Percentiles rank a stretch among this genome's conserved stretches.
These are phyloP conservation scores for Trichocomaceae sp. DNA, from an alignment of 2,329 filamentous ascomycete genomes.

Conservation along the genomic window DNA sequence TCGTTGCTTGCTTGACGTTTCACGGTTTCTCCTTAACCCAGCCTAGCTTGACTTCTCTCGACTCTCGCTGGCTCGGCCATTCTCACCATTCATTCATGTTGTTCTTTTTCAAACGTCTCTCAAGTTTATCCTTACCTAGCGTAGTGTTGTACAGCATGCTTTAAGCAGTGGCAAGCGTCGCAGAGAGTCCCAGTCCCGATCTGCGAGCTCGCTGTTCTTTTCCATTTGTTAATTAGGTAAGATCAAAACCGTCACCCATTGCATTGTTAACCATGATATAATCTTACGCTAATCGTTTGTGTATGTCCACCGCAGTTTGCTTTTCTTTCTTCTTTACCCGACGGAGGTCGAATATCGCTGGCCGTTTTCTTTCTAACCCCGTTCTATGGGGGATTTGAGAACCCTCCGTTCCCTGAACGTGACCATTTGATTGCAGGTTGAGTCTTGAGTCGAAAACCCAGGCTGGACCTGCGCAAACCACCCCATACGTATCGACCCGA, in stretches of 20 bases:
- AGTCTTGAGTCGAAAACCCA: slow-evolving; percentile 3
- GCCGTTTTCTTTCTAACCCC: slow-evolving; percentile 2
- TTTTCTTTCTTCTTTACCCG: neutral
- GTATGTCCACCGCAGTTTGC: neutral
- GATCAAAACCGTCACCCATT: neutral
- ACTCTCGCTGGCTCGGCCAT: neutral
- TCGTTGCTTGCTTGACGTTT: neutral
- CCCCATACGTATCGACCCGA: neutral
- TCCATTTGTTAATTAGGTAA: neutral
- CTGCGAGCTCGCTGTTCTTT: neutral
- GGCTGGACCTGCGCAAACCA: slow-evolving; percentile 4
- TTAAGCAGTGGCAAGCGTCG: slow-evolving; percentile 3
- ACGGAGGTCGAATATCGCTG: slow-evolving; percentile 11
- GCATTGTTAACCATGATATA: neutral
- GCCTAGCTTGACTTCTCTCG: neutral
- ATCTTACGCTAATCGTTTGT: neutral
- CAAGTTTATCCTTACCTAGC: neutral
- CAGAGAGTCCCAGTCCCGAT: slow-evolving; percentile 2
- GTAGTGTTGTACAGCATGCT: slow-evolving; percentile 6
- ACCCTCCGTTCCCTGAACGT: neutral
- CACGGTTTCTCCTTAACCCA: slow-evolving; percentile 7
- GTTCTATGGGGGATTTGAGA: neutral
- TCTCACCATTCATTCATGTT: too few species aligned
- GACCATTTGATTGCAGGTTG: neutral
- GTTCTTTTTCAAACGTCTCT: neutral